Percentiles rank a stretch among this genome's conserved stretches.
phyloP scores from a whole-genome alignment of 768 basidiomycete species.

The Tulasnella sp. region DNA sequence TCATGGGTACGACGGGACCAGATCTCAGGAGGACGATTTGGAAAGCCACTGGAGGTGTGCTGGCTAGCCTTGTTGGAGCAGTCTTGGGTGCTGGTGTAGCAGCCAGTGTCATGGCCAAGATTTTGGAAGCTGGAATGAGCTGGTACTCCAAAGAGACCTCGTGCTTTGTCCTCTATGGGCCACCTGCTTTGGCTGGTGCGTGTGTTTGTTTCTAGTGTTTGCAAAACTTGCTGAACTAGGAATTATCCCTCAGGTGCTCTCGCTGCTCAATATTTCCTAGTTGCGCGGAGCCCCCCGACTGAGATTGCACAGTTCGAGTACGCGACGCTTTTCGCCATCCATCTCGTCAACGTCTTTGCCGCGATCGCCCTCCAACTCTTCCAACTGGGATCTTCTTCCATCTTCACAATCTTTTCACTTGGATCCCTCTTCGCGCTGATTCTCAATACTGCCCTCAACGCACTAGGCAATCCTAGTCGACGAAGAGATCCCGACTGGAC shows the following conservation, averaged over 20 bases:
- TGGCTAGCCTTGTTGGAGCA: slow-evolving; percentile 47
- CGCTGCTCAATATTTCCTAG: slow-evolving; percentile 42
- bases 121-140: slow-evolving; percentile 63
- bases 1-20: not conserved
- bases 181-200: slow-evolving; percentile 64
- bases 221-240: not conserved
- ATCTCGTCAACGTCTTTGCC: slow-evolving; percentile 46
- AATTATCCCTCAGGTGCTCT: slow-evolving; percentile 46
- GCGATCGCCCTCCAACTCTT: slow-evolving; percentile 53
- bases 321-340: slow-evolving; percentile 49
- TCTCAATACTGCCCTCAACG: slow-evolving; percentile 40
- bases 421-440: slow-evolving; percentile 52
- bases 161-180: slow-evolving; percentile 61
- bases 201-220: slow-evolving; percentile 8
- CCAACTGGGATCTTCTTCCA: slow-evolving; percentile 66
- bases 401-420: slow-evolving; percentile 57
- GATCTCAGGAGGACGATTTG: slow-evolving; percentile 21
- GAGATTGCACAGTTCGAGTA: slow-evolving; percentile 48
- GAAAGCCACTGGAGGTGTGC: slow-evolving; percentile 44
- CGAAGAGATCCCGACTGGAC: slow-evolving; percentile 14
- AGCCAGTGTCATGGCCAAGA: slow-evolving; percentile 57
- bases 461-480: slow-evolving; percentile 25
- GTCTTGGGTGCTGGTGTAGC: slow-evolving; percentile 58
- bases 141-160: slow-evolving; percentile 75
- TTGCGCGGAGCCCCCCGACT: slow-evolving; percentile 37